phyloP scores from a whole-genome alignment of 2,329 filamentous ascomycete genomes.

The Cladosporium oxysporum region DNA sequence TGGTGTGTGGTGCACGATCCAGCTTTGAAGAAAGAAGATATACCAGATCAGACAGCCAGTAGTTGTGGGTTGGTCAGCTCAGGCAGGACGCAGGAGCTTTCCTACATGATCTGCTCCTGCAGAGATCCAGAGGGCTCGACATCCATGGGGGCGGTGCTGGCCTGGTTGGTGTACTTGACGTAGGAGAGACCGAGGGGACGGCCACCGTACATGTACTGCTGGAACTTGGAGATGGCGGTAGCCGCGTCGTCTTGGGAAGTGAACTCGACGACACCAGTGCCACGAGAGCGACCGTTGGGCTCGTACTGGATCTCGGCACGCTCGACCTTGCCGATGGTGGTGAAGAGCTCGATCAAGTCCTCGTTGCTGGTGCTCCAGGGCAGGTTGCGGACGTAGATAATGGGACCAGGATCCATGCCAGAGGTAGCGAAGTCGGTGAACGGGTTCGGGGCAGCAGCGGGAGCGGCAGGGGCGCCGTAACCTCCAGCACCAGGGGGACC shows the following conservation, averaged over 20 bases:
- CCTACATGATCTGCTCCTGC: slow-evolving; percentile 79
- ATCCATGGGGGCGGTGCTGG: slow-evolving; percentile 68
- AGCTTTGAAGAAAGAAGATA: not conserved
- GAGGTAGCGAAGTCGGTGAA: slow-evolving; percentile 92
- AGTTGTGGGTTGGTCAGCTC: slow-evolving; percentile 5
- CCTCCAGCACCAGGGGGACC: slow-evolving; percentile 59
- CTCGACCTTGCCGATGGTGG: slow-evolving; percentile 95
- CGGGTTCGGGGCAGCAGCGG: slow-evolving; percentile 68
- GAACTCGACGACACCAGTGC: slow-evolving; percentile 95
- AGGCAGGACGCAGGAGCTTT: not conserved
- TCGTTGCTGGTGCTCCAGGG: slow-evolving; percentile 99
- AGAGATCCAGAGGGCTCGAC: slow-evolving; percentile 70
- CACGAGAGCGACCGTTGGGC: slow-evolving; percentile 89
- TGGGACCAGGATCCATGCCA: slow-evolving; percentile 78
- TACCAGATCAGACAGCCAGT: slow-evolving; percentile 6
- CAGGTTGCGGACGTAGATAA: slow-evolving; percentile 95
- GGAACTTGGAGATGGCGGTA: slow-evolving; percentile 94
- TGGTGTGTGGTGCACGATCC: not conserved
- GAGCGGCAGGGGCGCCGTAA: slow-evolving; percentile 53
- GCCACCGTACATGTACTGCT: slow-evolving; percentile 94
- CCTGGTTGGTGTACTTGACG: slow-evolving; percentile 83
- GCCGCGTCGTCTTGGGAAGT: slow-evolving; percentile 80
- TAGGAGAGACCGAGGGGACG: slow-evolving; percentile 90
- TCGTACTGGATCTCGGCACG: slow-evolving; percentile 99
- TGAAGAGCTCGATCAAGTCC: slow-evolving; percentile 93